These are phyloP conservation scores for Paraphoma chrysanthemicola DNA, from an alignment of 2,329 filamentous ascomycete species.

Conservation along the genomic window DNA sequence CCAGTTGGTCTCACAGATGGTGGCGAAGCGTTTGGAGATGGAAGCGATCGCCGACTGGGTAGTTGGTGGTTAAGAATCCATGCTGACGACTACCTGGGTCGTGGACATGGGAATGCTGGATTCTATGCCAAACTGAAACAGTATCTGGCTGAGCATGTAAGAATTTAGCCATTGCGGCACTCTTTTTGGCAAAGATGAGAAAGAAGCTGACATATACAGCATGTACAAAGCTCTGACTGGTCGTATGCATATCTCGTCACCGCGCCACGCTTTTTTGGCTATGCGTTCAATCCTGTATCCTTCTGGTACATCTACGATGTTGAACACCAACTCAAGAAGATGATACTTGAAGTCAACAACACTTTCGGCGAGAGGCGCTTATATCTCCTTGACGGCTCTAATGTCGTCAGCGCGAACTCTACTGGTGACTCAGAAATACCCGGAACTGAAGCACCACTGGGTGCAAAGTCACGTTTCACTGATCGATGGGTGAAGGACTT, in stretches of 20 bases:
- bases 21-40: constrained; percentile 14
- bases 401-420: constrained; percentile 35
- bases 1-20: constrained; percentile 56
- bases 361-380: constrained; percentile 75
- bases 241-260: constrained; percentile 75
- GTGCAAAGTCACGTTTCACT: constrained; percentile 50
- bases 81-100: constrained; percentile 66
- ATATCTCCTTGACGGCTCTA: constrained; percentile 62
- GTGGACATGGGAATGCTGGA: constrained; percentile 59
- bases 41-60: constrained; percentile 37
- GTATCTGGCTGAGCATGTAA: constrained; percentile 65
- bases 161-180: not conserved
- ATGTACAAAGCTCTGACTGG: constrained; percentile 65
- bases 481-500: constrained; percentile 73
- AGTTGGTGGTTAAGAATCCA: constrained; percentile 66
- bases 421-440: constrained; percentile 16
- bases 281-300: constrained; percentile 77
- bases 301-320: constrained; percentile 79
- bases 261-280: constrained; percentile 71
- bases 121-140: constrained; percentile 68
- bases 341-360: constrained; percentile 79
- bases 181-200: not conserved
- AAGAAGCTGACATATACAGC: constrained; percentile 50
- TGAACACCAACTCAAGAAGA: constrained; percentile 64
- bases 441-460: constrained; percentile 1